Evolutionary conservation across 352 stramenopile species (phyloP).

Genomic region (Pythium aphanidermatum): DNA sequence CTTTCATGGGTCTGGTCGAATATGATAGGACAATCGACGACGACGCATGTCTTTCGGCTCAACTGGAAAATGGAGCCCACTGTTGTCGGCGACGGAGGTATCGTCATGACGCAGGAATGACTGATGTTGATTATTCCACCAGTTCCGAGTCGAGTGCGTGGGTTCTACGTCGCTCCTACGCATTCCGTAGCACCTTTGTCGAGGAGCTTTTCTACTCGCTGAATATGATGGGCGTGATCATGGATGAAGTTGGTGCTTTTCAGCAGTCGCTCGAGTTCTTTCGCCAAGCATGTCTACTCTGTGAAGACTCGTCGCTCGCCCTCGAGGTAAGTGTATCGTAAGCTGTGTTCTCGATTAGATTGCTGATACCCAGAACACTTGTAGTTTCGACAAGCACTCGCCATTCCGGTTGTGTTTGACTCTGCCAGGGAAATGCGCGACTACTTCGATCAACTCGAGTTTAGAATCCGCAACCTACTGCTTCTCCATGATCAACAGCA

Average conservation of each 20-base stretch:
- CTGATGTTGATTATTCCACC: no score
- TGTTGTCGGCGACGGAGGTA: no score
- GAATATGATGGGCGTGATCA: slow-evolving; percentile 55
- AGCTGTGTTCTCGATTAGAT: neutral
- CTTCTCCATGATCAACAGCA: slow-evolving; percentile 4
- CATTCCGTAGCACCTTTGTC: slow-evolving; percentile 35
- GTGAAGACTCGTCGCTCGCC: slow-evolving; percentile 30
- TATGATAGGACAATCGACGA: no score
- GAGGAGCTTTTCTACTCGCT: slow-evolving; percentile 40
- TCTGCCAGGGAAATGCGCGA: slow-evolving; percentile 3
- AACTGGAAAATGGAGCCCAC: no score
- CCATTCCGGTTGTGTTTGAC: slow-evolving; percentile 22
- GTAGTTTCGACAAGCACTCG: slow-evolving; percentile 4
- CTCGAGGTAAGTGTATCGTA: slow-evolving; percentile 20
- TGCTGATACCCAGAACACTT: neutral
- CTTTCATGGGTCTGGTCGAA: no score
- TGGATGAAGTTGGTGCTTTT: slow-evolving; percentile 53
- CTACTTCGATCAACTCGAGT: slow-evolving; percentile 8
- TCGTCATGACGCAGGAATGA: no score
- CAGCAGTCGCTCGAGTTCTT: slow-evolving; percentile 42
- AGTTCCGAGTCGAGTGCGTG: no score
- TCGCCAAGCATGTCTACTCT: slow-evolving; percentile 24
- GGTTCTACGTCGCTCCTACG: slow-evolving; percentile 2
- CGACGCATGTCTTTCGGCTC: no score
- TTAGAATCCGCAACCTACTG: slow-evolving; percentile 9